Percentiles rank a stretch among this genome's conserved stretches.
Evolutionary conservation across 352 stramenopile species (phyloP).

Genomic region (Globisporangium barbulae): DNA sequence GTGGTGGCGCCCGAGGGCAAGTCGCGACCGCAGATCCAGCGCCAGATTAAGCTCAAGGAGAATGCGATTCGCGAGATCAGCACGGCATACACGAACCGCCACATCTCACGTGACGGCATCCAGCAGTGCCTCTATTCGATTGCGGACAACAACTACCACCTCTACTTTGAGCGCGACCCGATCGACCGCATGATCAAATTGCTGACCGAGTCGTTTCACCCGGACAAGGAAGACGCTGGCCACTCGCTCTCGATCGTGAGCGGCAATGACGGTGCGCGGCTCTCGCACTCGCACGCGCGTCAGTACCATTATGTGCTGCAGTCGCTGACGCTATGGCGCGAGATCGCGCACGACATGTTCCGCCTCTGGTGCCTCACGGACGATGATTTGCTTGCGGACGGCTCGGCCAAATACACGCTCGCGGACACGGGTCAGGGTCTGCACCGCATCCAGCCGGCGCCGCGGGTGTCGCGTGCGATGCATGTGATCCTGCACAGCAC

Average conservation of each 20-base stretch:
- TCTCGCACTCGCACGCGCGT: conserved; percentile 93
- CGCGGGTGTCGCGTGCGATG: conserved; percentile 94
- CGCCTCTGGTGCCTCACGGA: conserved; percentile 94
- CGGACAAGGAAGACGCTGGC: conserved; percentile 57
- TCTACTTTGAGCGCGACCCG: conserved; percentile 96
- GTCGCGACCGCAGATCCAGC: conserved; percentile 85
- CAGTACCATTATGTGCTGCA: conserved; percentile 97
- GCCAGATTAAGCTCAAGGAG: conserved; percentile 93
- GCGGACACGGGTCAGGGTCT: conserved; percentile 95
- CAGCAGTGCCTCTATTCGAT: conserved; percentile 96
- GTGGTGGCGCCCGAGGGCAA: conserved; percentile 93
- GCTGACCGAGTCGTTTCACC: conserved; percentile 85
- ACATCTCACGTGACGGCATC: conserved; percentile 79
- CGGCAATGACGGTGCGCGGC: conserved; percentile 89
- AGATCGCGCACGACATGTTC: conserved; percentile 97
- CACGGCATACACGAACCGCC: conserved; percentile 52
- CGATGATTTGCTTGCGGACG: conserved; percentile 88
- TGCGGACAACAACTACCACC: conserved; percentile 96
- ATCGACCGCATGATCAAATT: conserved; percentile 95
- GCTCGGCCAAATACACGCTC: conserved; percentile 80
- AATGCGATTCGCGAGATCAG: conserved; percentile 87
- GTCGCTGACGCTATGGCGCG: conserved; percentile 94
- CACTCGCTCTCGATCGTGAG: conserved; percentile 92
- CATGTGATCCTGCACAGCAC: conserved; percentile 90
- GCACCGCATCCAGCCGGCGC: conserved; percentile 92